Conservation (phyloP, 345 rosid genomes). For the Gossypium anomalum region DNA sequence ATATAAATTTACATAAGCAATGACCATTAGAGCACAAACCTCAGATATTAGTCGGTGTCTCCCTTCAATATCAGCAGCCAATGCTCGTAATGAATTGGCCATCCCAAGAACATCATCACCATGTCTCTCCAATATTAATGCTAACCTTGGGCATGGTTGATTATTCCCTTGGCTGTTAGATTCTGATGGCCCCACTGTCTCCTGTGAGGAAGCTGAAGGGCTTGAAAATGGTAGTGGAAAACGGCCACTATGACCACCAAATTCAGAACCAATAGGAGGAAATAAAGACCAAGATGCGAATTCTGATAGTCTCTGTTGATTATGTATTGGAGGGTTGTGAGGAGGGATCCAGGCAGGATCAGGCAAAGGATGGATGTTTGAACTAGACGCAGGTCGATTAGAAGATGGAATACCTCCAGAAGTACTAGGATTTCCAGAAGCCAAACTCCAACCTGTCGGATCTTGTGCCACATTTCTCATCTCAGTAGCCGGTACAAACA, state of each 20-base stretch:
- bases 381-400: neutral
- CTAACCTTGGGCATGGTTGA: neutral
- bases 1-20: neutral
- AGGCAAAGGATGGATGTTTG: neutral
- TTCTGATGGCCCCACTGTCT: neutral
- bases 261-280: neutral
- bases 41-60: conserved; percentile 4
- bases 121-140: neutral
- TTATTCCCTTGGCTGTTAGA: neutral
- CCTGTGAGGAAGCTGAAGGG: neutral
- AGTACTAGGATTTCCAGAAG: neutral
- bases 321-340: neutral
- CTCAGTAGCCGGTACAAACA: neutral
- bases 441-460: neutral
- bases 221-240: neutral
- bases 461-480: conserved; percentile 5
- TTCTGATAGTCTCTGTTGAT: neutral
- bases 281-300: neutral
- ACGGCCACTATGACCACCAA: neutral
- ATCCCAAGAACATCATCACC: neutral
- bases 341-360: neutral
- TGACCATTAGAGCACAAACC: neutral
- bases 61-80: conserved; percentile 7
- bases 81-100: conserved; percentile 5
- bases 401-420: conserved; percentile 1